A percentile compares a stretch with the other conserved stretches of the same genome.
Evolutionary conservation across 2,329 filamentous ascomycete species (phyloP).

Genomic region (Xylariaceae sp.): DNA sequence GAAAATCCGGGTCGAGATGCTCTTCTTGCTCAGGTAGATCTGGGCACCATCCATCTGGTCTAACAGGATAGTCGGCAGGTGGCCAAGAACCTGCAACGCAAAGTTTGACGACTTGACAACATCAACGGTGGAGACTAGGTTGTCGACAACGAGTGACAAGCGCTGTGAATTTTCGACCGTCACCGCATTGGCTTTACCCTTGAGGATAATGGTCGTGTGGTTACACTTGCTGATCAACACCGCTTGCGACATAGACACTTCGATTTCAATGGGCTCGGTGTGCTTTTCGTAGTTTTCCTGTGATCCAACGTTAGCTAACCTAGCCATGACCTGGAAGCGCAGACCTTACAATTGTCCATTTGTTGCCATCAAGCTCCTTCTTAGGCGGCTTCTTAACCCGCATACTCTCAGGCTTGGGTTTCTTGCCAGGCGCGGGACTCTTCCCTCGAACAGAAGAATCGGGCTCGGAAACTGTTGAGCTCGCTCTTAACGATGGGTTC

Average conservation of each 20-base stretch:
- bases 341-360: conserved; percentile 78
- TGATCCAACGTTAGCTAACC: conserved; percentile 24
- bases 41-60: conserved; percentile 93
- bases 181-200: conserved; percentile 95
- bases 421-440: conserved; percentile 87
- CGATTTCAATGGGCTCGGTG: conserved; percentile 75
- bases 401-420: conserved; percentile 86
- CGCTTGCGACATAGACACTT: conserved; percentile 83
- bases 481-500: conserved; percentile 84
- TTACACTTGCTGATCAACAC: conserved; percentile 92
- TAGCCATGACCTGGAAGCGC: too few species aligned
- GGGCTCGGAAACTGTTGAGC: conserved; percentile 70
- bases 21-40: conserved; percentile 85
- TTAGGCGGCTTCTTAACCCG: conserved; percentile 80
- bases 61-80: conserved; percentile 84
- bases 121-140: conserved; percentile 88
- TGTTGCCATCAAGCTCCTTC: conserved; percentile 84
- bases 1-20: conserved; percentile 78
- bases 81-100: conserved; percentile 87
- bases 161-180: conserved; percentile 89
- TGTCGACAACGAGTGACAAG: conserved; percentile 86
- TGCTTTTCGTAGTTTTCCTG: conserved; percentile 91
- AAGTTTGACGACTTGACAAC: conserved; percentile 96
- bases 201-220: conserved; percentile 87
- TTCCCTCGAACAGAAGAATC: conserved; percentile 68